phyloP scores from a whole-genome alignment of 768 basidiomycete genomes.

The Paxillus involutus region DNA sequence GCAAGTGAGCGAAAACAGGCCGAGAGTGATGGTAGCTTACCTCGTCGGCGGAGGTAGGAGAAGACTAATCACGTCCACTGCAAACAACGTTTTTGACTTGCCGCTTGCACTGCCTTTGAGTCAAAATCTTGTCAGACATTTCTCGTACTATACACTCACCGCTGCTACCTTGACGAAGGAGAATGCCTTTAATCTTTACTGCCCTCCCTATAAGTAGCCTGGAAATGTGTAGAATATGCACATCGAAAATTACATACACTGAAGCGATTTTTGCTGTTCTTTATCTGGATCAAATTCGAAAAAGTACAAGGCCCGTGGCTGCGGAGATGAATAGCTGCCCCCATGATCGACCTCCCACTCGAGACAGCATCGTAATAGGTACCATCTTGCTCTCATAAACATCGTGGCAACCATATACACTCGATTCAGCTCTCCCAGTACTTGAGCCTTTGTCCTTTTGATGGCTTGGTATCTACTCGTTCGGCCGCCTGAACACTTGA shows the following conservation, averaged over 20 bases:
- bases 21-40: conserved; percentile 9
- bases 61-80: conserved; percentile 15
- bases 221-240: conserved; percentile 1
- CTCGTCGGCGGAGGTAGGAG: conserved; percentile 59
- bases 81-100: conserved; percentile 5
- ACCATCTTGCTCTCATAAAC: conserved; percentile 5
- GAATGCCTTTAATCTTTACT: too few species aligned
- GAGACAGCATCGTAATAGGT: not conserved
- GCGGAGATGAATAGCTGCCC: not conserved
- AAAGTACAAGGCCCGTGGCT: conserved; percentile 8
- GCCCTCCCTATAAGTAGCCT: conserved; percentile 8
- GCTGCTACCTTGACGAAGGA: too few species aligned
- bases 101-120: conserved; percentile 15
- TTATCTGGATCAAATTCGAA: conserved; percentile 7
- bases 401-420: too few species aligned
- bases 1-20: not conserved
- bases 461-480: too few species aligned
- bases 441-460: too few species aligned
- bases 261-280: conserved; percentile 4
- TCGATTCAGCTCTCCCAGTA: too few species aligned
- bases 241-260: conserved; percentile 17
- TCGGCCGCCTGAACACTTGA: too few species aligned
- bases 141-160: too few species aligned
- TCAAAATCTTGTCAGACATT: not conserved
- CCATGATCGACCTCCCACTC: conserved; percentile 1